Conservation (phyloP, 768 basidiomycete genomes). For the Mycena capillaripes region DNA sequence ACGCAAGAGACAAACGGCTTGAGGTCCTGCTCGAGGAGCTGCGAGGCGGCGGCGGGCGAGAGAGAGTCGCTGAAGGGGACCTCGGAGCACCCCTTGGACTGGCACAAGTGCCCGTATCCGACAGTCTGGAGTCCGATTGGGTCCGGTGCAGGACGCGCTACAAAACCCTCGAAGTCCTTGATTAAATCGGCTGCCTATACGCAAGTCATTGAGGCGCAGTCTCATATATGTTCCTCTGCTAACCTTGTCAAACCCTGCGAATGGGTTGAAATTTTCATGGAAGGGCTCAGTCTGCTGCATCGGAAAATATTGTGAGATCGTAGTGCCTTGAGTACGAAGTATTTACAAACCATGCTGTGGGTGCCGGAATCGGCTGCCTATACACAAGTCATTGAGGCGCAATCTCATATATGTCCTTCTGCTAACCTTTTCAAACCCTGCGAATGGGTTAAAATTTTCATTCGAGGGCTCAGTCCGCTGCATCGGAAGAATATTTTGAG, state of each 20-base stretch:
- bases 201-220: slow-evolving; percentile 1
- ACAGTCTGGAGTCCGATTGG: slow-evolving; percentile 53
- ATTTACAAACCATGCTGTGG: slow-evolving; percentile 1
- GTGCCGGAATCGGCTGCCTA: background rate
- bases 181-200: background rate
- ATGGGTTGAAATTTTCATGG: background rate
- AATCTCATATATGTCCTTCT: background rate
- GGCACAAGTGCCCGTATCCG: slow-evolving; percentile 53
- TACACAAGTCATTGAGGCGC: background rate
- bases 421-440: slow-evolving; percentile 2
- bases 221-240: background rate
- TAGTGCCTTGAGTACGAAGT: slow-evolving; percentile 1
- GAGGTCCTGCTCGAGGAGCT: slow-evolving; percentile 47
- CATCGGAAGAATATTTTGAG: background rate
- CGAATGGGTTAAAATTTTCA: background rate
- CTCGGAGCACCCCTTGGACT: slow-evolving; percentile 46
- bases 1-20: slow-evolving; percentile 47
- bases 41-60: slow-evolving; percentile 44
- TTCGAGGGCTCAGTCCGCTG: background rate
- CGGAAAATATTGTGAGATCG: background rate
- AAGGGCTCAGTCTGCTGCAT: slow-evolving; percentile 1
- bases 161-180: slow-evolving; percentile 44
- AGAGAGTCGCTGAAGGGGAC: slow-evolving; percentile 52
- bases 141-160: slow-evolving; percentile 49
- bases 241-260: slow-evolving; percentile 6